Evolutionary conservation across 2,329 filamentous ascomycete genomes (phyloP).

Genomic region (Aspergillus neotritici): DNA sequence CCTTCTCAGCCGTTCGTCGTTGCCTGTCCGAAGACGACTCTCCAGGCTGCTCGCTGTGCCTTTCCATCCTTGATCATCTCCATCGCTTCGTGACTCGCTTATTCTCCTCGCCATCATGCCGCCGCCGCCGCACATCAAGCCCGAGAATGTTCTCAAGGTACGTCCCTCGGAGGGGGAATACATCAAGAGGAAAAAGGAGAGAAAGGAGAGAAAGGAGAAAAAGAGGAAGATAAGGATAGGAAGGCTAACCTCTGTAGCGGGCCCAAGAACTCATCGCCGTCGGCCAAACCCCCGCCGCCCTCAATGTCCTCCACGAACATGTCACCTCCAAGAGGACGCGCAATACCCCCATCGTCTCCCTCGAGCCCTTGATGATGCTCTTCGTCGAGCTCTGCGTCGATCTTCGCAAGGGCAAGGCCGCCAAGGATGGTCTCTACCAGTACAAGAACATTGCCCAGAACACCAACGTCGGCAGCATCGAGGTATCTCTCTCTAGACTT

Average conservation of each 20-base stretch:
- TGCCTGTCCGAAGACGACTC: conserved; percentile 15
- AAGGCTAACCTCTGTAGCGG: conserved; percentile 48
- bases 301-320: conserved; percentile 96
- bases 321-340: conserved; percentile 96
- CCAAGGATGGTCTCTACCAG: conserved; percentile 97
- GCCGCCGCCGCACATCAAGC: conserved; percentile 93
- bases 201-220: neutral
- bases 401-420: conserved; percentile 94
- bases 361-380: conserved; percentile 98
- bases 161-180: conserved; percentile 18
- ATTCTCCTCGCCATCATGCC: conserved; percentile 59
- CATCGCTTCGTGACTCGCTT: conserved; percentile 3
- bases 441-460: conserved; percentile 99
- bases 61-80: conserved; percentile 6
- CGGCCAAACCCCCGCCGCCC: conserved; percentile 82
- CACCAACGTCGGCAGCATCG: conserved; percentile 95
- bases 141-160: conserved; percentile 94
- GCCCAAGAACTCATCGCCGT: conserved; percentile 98
- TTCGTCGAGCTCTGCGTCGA: conserved; percentile 96
- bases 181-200: neutral
- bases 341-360: conserved; percentile 89
- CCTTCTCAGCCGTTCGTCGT: conserved; percentile 16
- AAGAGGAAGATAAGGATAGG: conserved; percentile 6
- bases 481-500: conserved; percentile 56
- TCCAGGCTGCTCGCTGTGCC: neutral